Evolutionary conservation across 108 stramenopile genomes (phyloP).

Genomic region (Cyclotella kingstonii): DNA sequence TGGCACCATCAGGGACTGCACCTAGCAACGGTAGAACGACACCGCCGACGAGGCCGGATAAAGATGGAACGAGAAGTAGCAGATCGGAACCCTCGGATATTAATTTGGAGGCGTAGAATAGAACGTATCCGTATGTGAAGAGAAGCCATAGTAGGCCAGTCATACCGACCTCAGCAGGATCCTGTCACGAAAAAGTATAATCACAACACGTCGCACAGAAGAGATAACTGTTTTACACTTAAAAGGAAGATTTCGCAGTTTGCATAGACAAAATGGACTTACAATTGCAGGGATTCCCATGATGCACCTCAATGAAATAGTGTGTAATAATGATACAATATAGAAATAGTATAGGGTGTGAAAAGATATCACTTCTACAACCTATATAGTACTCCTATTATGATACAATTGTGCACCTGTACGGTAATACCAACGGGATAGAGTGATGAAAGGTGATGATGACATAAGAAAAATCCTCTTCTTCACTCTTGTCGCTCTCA

Average conservation of each 20-base stretch:
- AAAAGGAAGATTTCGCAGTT: not conserved
- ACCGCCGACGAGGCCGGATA: slow-evolving; percentile 93
- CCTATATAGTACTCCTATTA: too few species aligned
- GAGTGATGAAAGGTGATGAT: too few species aligned
- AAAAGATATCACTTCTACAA: too few species aligned
- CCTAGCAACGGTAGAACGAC: slow-evolving; percentile 96
- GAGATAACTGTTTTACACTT: not conserved
- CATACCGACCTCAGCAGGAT: slow-evolving; percentile 21
- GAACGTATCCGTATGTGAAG: slow-evolving; percentile 89
- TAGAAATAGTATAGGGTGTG: too few species aligned
- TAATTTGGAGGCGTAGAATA: slow-evolving; percentile 86
- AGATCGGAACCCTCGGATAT: slow-evolving; percentile 96
- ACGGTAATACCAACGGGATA: too few species aligned
- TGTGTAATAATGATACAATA: not conserved
- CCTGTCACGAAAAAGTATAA: slow-evolving; percentile 2
- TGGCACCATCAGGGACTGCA: slow-evolving; percentile 96
- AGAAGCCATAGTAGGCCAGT: slow-evolving; percentile 75
- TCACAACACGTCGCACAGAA: not conserved
- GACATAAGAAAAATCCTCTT: too few species aligned
- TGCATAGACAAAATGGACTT: slow-evolving; percentile 11
- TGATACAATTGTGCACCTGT: too few species aligned
- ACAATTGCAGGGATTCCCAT: slow-evolving; percentile 25
- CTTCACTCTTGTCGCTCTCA: too few species aligned
- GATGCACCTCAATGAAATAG: not conserved
- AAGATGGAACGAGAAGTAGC: slow-evolving; percentile 86